Conservation (phyloP, 805 yeast genomes). For the Lachancea waltii region DNA sequence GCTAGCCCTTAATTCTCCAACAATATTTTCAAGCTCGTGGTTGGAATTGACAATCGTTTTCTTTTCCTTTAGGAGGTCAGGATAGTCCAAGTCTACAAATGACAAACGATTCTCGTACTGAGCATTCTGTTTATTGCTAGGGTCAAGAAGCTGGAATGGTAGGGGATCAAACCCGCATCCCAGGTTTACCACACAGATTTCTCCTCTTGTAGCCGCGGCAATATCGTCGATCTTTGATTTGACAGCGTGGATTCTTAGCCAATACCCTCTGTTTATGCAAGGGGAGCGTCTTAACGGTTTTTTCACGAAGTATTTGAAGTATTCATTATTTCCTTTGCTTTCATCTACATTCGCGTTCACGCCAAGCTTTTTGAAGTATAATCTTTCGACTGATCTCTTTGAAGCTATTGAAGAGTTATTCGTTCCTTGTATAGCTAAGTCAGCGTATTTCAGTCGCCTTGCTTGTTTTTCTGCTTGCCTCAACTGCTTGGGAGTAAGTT, state of each 20-base stretch:
- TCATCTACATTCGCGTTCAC: conserved; percentile 10
- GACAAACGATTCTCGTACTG: conserved; percentile 31
- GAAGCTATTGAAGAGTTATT: conserved; percentile 80
- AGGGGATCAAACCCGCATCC: conserved; percentile 76
- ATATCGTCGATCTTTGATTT: conserved; percentile 45
- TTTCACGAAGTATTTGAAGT: conserved; percentile 60
- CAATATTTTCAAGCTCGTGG: conserved; percentile 40
- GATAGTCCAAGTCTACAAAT: conserved; percentile 71
- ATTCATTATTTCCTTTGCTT: conserved; percentile 33
- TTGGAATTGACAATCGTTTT: conserved; percentile 44
- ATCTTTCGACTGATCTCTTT: conserved; percentile 67
- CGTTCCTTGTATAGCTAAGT: conserved; percentile 73
- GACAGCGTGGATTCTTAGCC: conserved; percentile 72
- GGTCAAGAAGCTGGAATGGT: conserved; percentile 45
- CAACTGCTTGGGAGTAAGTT: conserved; percentile 7
- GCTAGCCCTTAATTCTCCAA: conserved; percentile 31
- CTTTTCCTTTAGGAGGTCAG: conserved; percentile 57
- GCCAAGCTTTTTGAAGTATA: conserved; percentile 37
- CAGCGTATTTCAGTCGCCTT: conserved; percentile 46
- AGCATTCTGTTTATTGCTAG: conserved; percentile 25
- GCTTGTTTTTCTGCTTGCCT: conserved; percentile 36
- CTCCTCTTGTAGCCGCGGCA: conserved; percentile 27
- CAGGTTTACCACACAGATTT: conserved; percentile 50
- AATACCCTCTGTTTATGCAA: conserved; percentile 74
- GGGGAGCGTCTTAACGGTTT: conserved; percentile 63